A percentile compares a stretch with the other conserved stretches of the same genome.
Evolutionary conservation across 345 rosid genomes (phyloP).

Genomic region (Firmiana major): DNA sequence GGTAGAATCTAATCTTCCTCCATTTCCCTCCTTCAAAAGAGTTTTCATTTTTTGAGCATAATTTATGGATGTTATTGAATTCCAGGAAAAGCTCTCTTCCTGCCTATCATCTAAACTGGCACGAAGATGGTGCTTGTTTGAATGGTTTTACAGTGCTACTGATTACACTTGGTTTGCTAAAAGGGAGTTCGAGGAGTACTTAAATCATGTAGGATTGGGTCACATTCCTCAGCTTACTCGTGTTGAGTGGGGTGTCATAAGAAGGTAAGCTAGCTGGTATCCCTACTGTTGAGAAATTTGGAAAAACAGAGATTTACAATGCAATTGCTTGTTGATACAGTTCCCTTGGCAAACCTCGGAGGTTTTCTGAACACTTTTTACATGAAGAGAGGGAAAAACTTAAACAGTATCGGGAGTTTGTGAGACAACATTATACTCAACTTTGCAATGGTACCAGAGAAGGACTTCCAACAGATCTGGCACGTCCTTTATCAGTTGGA

Average conservation of each 20-base stretch:
- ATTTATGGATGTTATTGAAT: slow-evolving; percentile 18
- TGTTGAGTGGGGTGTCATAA: slow-evolving; percentile 97
- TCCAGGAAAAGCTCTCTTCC: slow-evolving; percentile 68
- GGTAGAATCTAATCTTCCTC: slow-evolving; percentile 28
- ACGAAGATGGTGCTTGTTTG: slow-evolving; percentile 86
- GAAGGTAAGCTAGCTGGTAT: slow-evolving; percentile 48
- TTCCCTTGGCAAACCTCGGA: slow-evolving; percentile 96
- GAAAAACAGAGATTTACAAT: slow-evolving; percentile 3
- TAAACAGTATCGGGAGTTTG: slow-evolving; percentile 81
- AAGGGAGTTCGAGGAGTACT: slow-evolving; percentile 89
- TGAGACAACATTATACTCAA: slow-evolving; percentile 76
- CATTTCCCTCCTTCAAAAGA: background rate
- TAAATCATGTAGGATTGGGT: slow-evolving; percentile 91
- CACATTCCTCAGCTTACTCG: slow-evolving; percentile 91
- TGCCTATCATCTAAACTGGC: slow-evolving; percentile 60
- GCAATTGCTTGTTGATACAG: slow-evolving; percentile 41
- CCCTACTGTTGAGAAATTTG: slow-evolving; percentile 5
- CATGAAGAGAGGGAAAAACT: slow-evolving; percentile 86
- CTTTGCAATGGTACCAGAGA: slow-evolving; percentile 74
- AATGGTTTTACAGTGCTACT: slow-evolving; percentile 93
- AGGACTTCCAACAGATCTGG: slow-evolving; percentile 92
- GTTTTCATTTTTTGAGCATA: background rate
- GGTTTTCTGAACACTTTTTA: slow-evolving; percentile 82
- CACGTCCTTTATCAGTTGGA: slow-evolving; percentile 84
- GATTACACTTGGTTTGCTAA: slow-evolving; percentile 98